Percentiles rank a stretch among this genome's conserved stretches.
Evolutionary conservation across 2,329 filamentous ascomycete genomes (phyloP).

Genomic region (Trichoderma asperellum): DNA sequence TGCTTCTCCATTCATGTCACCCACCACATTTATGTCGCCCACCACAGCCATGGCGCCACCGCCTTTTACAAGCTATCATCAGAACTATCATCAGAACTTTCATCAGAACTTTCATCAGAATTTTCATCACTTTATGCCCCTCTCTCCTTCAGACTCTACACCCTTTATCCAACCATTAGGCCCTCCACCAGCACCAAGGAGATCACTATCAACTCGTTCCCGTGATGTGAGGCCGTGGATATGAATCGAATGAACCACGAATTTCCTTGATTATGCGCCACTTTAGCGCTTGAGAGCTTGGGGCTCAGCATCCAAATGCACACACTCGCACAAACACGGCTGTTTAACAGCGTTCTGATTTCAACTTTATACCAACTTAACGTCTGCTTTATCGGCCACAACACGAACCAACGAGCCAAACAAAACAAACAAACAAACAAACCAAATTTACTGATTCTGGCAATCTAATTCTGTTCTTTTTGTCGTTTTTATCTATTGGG

Average conservation of each 20-base stretch:
- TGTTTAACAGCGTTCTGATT: neutral
- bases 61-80: neutral
- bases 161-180: constrained; percentile 6
- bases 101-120: neutral
- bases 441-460: constrained; percentile 9
- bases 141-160: constrained; percentile 12
- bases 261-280: neutral
- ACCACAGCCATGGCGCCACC: constrained; percentile 2
- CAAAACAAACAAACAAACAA: neutral
- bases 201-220: constrained; percentile 8
- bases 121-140: constrained; percentile 3
- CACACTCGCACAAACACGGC: neutral
- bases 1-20: constrained; percentile 21
- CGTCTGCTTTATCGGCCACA: neutral
- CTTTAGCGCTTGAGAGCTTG: too few relatives aligned
- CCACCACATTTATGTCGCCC: neutral
- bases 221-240: constrained; percentile 4
- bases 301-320: neutral
- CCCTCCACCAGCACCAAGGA: constrained; percentile 17
- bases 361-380: neutral
- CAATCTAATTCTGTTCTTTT: constrained; percentile 1
- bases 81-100: neutral
- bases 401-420: neutral
- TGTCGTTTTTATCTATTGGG: neutral
- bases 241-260: neutral